Evolutionary conservation across 2,329 filamentous ascomycete genomes (phyloP), one percentile per base, ranked within the genome.

Genomic region (Ceratocystis eucalypticola): DNA sequence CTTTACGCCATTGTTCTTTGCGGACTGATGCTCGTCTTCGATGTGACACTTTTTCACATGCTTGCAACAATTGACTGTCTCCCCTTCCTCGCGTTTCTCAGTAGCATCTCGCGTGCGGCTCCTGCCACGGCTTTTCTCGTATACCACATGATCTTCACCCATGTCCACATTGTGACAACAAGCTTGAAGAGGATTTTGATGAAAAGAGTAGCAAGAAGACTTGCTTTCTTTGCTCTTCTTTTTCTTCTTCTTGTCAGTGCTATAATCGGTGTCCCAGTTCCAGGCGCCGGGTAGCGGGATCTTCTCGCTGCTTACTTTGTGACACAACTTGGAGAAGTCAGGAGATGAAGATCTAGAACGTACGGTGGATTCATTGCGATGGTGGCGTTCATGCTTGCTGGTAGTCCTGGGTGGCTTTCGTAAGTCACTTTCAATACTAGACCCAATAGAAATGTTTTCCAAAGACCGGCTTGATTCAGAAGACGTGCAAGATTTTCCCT

Each of bases 181-280:
- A 17, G 15, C 17, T 8, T 20, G 55, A 17, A 15, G 20, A 20
- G 3, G 2, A 8, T 20, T 0, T 7, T 37, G 2, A 10, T 37
- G 1, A 37, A 6, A 53, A 3, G 1, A 3, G 12, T 53, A 2
- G 8, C 7, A 4, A 33, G 30, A 12, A 22, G 20, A 22, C 6
- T 25, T 44, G 5, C 30, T 59, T n/a, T 62, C 59, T 20, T 53
- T 48, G 5, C 37, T 48, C 4, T 25, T 37, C 33, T 33, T 53
- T 25, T 30, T 63, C 2, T 12, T 22, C 17, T 12, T 37, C n/a
- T 64, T 64, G 44, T 37, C 8, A 3, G 3, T 30, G 30, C 2
- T 45, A 41, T 46, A 10, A 7, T 64, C 45, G 5, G 28, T 25
- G 45, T 64, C 62, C 62, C 45, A 64, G n/a, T 41, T 64, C 62